Base-by-base conservation (phyloP, 768 basidiomycete genomes). In the Rhizopogon rudus region DNA sequence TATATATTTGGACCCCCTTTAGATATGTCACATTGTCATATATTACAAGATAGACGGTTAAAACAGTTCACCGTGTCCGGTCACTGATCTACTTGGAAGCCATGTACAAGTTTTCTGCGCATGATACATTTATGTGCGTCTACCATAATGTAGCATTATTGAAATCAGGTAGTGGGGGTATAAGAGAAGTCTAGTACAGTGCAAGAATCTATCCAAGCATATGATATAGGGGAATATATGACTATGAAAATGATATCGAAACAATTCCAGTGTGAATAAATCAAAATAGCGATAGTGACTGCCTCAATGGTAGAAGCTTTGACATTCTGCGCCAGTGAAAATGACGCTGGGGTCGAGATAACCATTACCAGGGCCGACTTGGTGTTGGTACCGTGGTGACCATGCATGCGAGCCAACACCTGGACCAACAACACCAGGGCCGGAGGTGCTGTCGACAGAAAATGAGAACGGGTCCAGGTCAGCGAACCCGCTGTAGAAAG, bases 381-480 rank as follows among this genome's bases (percentile, higher is more conserved):
- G 39, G 70, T 58, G 33, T 31, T 60, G 54, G 16, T 40, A 37
- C 41, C 78, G 76, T 13, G 73, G 52, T 8, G 68, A 46, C 70
- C 68, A 70, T 5, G 50, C 58, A 31, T 58, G 57, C 13, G 56
- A 20, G n/a, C 42, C 55, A 16, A 55, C 40, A 3, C 55, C 57
- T 2, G 65, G 46, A 0, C 57, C 58, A 28, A 58, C 44, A n/a
- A 67, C 50, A 22, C 46, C 60, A 1, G 65, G 51, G 17, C 56
- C 56, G 2, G 59, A 46, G 46, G 59, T 41, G 7, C 56, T 52
- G 16, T 65, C 63, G 4, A 60, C 70, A 40, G 73, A 71, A 64
- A 81, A 83, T 41, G 69, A 73, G 65, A 83, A 83, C 25, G 77
- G 81, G 53, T 82, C 80, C 35, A 80, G 61, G 41, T 83, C 81